Evolutionary conservation across 768 basidiomycete genomes (phyloP).

Genomic region (Pleurotus cornucopiae): DNA sequence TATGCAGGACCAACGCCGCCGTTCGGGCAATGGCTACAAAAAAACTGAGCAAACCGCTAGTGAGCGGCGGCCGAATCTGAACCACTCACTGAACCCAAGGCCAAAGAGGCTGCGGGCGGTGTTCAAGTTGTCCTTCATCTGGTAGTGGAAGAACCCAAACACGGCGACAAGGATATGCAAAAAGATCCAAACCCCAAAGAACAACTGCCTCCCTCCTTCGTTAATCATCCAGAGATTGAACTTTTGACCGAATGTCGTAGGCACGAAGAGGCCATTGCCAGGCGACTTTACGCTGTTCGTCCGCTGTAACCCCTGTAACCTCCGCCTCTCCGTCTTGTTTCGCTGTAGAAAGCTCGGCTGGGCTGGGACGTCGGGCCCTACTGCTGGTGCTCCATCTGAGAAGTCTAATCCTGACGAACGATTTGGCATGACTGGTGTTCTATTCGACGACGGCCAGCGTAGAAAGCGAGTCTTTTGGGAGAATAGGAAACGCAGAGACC

Average conservation of each 20-base stretch:
- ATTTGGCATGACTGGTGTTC: slow-evolving; percentile 27
- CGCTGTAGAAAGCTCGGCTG: slow-evolving; percentile 59
- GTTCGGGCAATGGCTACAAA: slow-evolving; percentile 75
- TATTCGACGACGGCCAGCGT: slow-evolving; percentile 34
- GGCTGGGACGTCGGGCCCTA: slow-evolving; percentile 38
- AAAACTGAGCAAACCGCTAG: slow-evolving; percentile 27
- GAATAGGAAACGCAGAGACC: slow-evolving; percentile 33
- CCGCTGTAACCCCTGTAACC: slow-evolving; percentile 84
- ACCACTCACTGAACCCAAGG: slow-evolving; percentile 62
- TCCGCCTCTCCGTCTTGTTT: slow-evolving; percentile 80
- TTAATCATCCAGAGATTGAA: slow-evolving; percentile 89
- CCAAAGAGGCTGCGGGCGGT: slow-evolving; percentile 71
- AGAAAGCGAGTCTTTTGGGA: slow-evolving; percentile 24
- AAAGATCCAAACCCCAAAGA: slow-evolving; percentile 78
- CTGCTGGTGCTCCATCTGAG: slow-evolving; percentile 41
- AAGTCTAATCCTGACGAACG: slow-evolving; percentile 68
- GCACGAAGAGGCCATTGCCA: slow-evolving; percentile 25
- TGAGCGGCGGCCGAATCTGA: slow-evolving; percentile 20
- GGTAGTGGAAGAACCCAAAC: slow-evolving; percentile 77
- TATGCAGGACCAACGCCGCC: slow-evolving; percentile 85
- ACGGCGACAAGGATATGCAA: slow-evolving; percentile 75
- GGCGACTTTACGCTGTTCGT: slow-evolving; percentile 34
- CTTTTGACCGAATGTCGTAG: slow-evolving; percentile 38
- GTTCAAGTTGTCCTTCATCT: slow-evolving; percentile 71
- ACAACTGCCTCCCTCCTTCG: slow-evolving; percentile 76